phyloP scores from a whole-genome alignment of 1,284 basidiomycete genomes.

The Ustilago crameri region DNA sequence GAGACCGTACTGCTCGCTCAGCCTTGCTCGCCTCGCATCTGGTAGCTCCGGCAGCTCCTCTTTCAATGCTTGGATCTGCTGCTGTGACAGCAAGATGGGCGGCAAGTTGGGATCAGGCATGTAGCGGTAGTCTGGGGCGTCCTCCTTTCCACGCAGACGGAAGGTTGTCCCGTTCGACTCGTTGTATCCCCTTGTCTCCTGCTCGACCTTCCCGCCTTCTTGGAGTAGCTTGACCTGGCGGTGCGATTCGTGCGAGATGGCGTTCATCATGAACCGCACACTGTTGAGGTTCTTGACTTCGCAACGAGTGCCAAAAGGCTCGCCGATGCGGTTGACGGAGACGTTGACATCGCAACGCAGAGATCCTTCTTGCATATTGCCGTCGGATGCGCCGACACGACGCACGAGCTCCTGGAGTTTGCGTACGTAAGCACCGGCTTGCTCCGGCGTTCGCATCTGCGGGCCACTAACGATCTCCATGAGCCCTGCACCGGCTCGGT shows the following conservation, averaged over 20 bases:
- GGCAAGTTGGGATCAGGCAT: constrained; percentile 98
- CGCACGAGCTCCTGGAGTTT: constrained; percentile 84
- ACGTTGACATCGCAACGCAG: constrained; percentile 96
- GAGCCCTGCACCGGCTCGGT: constrained; percentile 86
- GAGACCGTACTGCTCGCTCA: constrained; percentile 74
- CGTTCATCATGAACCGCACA: constrained; percentile 83
- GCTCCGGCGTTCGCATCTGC: constrained; percentile 88
- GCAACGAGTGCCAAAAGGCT: constrained; percentile 82
- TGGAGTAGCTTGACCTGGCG: constrained; percentile 78
- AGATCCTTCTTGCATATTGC: constrained; percentile 87
- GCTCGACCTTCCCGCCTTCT: constrained; percentile 72
- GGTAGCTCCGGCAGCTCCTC: constrained; percentile 81
- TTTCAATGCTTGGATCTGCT: constrained; percentile 74
- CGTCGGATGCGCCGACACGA: constrained; percentile 86
- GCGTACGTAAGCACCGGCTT: constrained; percentile 88
- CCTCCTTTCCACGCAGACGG: constrained; percentile 86
- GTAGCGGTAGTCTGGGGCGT: constrained; percentile 94
- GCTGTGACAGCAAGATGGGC: constrained; percentile 73
- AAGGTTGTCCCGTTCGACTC: constrained; percentile 84
- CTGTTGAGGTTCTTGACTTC: constrained; percentile 99
- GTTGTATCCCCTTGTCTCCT: constrained; percentile 93
- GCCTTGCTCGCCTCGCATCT: constrained; percentile 74
- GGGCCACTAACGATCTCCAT: constrained; percentile 97
- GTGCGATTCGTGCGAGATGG: constrained; percentile 80
- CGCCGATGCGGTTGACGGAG: constrained; percentile 73